Base-by-base conservation (phyloP, 305 asterid genomes). In the Fraxinus nigra region DNA sequence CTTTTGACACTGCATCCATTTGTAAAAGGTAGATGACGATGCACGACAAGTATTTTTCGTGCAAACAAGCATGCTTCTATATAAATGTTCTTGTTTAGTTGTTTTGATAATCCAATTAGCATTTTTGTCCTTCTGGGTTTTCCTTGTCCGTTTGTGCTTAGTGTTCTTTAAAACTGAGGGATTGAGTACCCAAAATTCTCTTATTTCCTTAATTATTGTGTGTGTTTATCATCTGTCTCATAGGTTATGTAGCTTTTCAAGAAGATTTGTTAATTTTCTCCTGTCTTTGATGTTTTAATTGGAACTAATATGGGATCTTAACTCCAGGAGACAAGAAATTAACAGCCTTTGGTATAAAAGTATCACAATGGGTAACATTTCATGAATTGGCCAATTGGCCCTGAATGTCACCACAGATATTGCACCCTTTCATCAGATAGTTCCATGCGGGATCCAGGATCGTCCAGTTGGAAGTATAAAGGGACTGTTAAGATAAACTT, bases 391-490 rank as follows among this genome's bases (percentile, higher is more conserved):
- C 98, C 18, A 97, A 26, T 70, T 95, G 87, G 95, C 98, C 18
- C 87, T 95, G 86, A 95, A 95, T 79, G 94, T 95, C 86, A 88
- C 92, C 85, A 89, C 97, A 24, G 92, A 95, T 83, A 28, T 88
- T 78, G 56, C 87, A 3, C 92, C 97, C 22, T 95, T 95, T 86
- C 87, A 85, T 51, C 89, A 59, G 81, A 95, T 92, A 46, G 90
- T 93, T 76, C 98, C 97, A 0, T 95, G 98, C 80, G 99, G 99
- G 75, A 89, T 87, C 97, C 80, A 97, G 99, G 75, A 89, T 87
- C 97, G 92, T 43, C 88, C 65, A 87, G 98, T 95, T 79, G 98
- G 97, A 82, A 89, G 91, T 82, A 81, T 95, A 80, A 92, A 92
- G 82, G 88, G 83, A 22, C 84, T 93, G 77, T 84, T 93, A 7